A percentile compares a stretch with the other conserved stretches of the same genome.
These are phyloP conservation scores for Penicillium sp. DNA, from an alignment of 2,329 filamentous ascomycete genomes.

Conservation along the genomic window DNA sequence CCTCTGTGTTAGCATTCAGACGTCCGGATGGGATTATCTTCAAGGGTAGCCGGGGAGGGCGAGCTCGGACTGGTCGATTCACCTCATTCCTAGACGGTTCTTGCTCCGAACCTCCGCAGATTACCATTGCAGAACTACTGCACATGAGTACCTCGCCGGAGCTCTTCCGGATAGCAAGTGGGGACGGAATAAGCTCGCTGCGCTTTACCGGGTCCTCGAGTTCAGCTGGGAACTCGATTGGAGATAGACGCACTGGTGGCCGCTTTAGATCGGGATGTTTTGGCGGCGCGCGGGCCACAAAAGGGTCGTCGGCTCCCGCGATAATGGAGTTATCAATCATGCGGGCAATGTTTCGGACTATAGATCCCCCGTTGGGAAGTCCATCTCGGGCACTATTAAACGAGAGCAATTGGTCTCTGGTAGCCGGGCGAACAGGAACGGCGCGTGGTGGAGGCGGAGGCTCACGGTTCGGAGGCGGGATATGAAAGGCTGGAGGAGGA, in stretches of 20 bases:
- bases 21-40: conserved; percentile 19
- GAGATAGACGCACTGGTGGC: background rate
- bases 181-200: conserved; percentile 25
- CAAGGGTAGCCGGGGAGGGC: conserved; percentile 25
- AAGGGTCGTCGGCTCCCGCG: conserved; percentile 26
- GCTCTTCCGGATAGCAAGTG: conserved; percentile 29
- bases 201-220: conserved; percentile 5
- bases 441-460: background rate
- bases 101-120: background rate
- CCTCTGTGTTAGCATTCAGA: conserved; percentile 3
- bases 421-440: background rate
- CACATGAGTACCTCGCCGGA: conserved; percentile 8
- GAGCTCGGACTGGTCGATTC: conserved; percentile 4
- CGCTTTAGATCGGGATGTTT: background rate
- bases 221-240: conserved; percentile 1
- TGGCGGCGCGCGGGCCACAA: conserved; percentile 15
- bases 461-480: background rate
- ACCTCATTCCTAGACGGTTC: background rate
- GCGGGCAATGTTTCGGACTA: conserved; percentile 27
- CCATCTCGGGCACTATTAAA: conserved; percentile 13
- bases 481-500: background rate
- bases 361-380: conserved; percentile 14
- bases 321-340: conserved; percentile 30
- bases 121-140: background rate
- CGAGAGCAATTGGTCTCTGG: background rate